Base-by-base conservation (phyloP, 2,329 filamentous ascomycete species). In the Tolypocladium amazonense region DNA sequence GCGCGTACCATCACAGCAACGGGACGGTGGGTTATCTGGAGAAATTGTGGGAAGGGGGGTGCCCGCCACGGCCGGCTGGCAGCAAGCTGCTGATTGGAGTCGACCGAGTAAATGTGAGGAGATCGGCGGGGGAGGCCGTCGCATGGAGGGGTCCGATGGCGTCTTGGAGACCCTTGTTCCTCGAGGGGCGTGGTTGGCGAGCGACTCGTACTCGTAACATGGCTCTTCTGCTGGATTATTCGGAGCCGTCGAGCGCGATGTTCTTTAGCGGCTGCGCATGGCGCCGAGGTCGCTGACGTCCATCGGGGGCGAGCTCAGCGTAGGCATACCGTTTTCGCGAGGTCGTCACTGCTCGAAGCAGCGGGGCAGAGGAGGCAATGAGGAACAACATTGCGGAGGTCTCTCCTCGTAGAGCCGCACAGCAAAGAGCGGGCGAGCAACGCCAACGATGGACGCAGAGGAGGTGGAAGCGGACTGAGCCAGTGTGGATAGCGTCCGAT, bases 21-120 rank as follows among this genome's bases (percentile, higher is more conserved):
- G 62, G 60, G 56, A 58, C 57, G 56, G 57, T 54, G 57, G 58
- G 56, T 54, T 61, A 58, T 61, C 60, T 61, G 62, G 58, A 59
- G 59, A 62, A 57, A 52, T n/a, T 47, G 47, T 60, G 58, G 59
- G 55, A 53, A n/a, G 35, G 53, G 56, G 61, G 25, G 57, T 41
- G n/a, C 15, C 38, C 37, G 20, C 30, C 43, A 8, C 38, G 38
- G 18, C n/a, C 30, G 53, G 20, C 14, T 55, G 53, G 27, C 11
- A 37, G 35, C 35, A 9, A 18, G 54, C 2, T 33, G 54, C 54
- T 56, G 54, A 25, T 30, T 27, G 53, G 38, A 54, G 58, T 56
- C 41, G 41, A 33, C 52, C 33, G 54, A 59, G 58, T 25, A n/a
- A 20, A 41, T 33, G 20, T 53, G 58, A 41, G 35, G 54, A 56